Evolutionary conservation across 202 grass and related monocot species (phyloP).

Genomic region (Tripidium arundinaceum): DNA sequence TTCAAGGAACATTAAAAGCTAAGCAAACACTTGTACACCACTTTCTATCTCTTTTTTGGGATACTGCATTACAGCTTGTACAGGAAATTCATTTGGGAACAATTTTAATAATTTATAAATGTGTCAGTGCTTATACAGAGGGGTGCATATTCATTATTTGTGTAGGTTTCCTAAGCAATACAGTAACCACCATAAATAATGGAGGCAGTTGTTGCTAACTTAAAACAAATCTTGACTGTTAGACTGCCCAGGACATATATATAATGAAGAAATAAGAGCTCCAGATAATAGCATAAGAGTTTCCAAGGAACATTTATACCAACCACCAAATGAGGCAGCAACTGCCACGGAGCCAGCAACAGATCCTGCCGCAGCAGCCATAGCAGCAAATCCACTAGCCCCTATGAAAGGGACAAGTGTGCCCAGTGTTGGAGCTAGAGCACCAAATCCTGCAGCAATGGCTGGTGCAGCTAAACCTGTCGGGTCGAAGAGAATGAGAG

Average conservation of each 20-base stretch:
- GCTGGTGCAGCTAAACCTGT: conserved; percentile 97
- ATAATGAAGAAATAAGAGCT: not conserved
- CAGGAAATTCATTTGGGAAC: not conserved
- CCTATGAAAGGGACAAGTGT: conserved; percentile 86
- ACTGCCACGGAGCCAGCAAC: conserved; percentile 88
- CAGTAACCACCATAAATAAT: not conserved
- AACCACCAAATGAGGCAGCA: conserved; percentile 98
- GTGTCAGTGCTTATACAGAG: not conserved
- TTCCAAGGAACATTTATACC: conserved; percentile 5
- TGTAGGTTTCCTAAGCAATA: not conserved
- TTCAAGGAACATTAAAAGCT: conserved; percentile 9
- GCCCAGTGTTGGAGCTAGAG: conserved; percentile 79
- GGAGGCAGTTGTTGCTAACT: not conserved
- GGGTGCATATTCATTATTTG: not conserved
- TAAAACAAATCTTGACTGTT: not conserved
- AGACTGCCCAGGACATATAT: not conserved
- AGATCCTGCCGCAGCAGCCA: conserved; percentile 86
- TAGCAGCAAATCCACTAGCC: conserved; percentile 96
- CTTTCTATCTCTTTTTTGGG: not conserved
- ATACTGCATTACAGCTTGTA: not conserved
- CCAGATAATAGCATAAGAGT: not conserved
- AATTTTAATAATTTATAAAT: not conserved
- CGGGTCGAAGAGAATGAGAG: conserved; percentile 10
- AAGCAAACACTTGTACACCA: not conserved
- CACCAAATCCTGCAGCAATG: conserved; percentile 89